These are phyloP conservation scores for Colletotrichum melonis DNA, from an alignment of 2,329 filamentous ascomycete genomes.

Conservation along the genomic window DNA sequence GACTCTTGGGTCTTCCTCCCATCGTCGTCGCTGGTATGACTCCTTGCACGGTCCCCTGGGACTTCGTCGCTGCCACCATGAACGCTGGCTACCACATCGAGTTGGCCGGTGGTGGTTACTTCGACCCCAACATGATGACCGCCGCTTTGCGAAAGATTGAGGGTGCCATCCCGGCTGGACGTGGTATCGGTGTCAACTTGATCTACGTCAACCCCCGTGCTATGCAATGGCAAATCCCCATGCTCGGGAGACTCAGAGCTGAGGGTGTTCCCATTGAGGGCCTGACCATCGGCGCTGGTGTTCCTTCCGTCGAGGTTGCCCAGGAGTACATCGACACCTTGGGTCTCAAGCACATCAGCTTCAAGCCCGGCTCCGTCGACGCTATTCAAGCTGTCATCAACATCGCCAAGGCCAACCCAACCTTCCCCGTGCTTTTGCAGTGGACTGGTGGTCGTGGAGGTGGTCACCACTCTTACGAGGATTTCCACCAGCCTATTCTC, in stretches of 20 bases:
- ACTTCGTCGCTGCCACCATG: conserved; percentile 93
- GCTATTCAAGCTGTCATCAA: conserved; percentile 92
- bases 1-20: conserved; percentile 84
- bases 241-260: conserved; percentile 81
- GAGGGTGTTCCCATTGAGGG: conserved; percentile 93
- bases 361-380: conserved; percentile 92
- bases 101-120: conserved; percentile 90
- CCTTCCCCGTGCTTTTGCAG: conserved; percentile 91
- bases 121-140: conserved; percentile 84
- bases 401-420: conserved; percentile 92
- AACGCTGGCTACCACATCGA: conserved; percentile 96
- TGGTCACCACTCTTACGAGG: conserved; percentile 94
- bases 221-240: conserved; percentile 92
- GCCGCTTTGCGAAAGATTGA: conserved; percentile 87
- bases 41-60: conserved; percentile 87
- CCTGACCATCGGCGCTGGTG: conserved; percentile 91
- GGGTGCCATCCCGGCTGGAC: conserved; percentile 82
- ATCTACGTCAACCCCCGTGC: conserved; percentile 92
- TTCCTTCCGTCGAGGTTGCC: conserved; percentile 92
- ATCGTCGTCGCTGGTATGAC: conserved; percentile 96
- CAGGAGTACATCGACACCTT: conserved; percentile 95
- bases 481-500: conserved; percentile 92
- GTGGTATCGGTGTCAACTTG: conserved; percentile 89
- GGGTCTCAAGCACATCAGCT: conserved; percentile 90
- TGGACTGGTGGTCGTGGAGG: conserved; percentile 96